A percentile compares a stretch with the other conserved stretches of the same genome.
Conservation (phyloP, 331 rosid genomes). For the Quercus tomentella region DNA sequence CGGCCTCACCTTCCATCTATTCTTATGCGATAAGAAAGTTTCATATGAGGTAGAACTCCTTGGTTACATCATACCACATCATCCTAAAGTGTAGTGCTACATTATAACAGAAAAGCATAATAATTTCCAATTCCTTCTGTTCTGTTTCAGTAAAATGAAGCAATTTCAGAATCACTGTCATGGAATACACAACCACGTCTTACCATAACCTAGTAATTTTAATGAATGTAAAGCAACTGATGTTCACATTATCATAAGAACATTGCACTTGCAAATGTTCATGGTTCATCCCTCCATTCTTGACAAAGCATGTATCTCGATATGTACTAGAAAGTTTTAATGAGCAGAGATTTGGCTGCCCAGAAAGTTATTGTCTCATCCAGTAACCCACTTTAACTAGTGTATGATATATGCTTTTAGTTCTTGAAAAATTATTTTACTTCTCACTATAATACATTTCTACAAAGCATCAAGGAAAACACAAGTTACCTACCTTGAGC, state of each 20-base stretch:
- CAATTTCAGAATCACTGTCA: background rate
- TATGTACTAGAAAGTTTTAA: background rate
- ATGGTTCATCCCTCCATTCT: background rate
- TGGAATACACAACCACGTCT: background rate
- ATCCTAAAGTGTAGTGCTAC: background rate
- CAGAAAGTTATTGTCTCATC: background rate
- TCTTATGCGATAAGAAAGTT: too few species aligned
- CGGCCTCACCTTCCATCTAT: too few species aligned
- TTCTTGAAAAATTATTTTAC: background rate
- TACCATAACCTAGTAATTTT: background rate
- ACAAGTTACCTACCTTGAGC: constrained; percentile 56
- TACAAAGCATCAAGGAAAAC: background rate
- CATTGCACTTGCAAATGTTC: background rate
- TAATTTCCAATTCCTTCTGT: background rate
- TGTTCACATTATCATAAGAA: background rate
- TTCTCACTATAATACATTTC: background rate
- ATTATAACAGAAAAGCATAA: background rate
- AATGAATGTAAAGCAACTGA: background rate
- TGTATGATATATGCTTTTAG: background rate
- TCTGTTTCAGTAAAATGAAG: background rate
- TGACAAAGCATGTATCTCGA: background rate
- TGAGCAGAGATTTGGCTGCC: background rate
- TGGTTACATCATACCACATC: background rate
- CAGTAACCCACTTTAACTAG: background rate
- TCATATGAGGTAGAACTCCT: too few species aligned